A percentile compares a stretch with the other conserved stretches of the same genome.
These are phyloP conservation scores for Paramyrothecium roridum DNA, from an alignment of 2,329 filamentous ascomycete genomes.

Conservation along the genomic window DNA sequence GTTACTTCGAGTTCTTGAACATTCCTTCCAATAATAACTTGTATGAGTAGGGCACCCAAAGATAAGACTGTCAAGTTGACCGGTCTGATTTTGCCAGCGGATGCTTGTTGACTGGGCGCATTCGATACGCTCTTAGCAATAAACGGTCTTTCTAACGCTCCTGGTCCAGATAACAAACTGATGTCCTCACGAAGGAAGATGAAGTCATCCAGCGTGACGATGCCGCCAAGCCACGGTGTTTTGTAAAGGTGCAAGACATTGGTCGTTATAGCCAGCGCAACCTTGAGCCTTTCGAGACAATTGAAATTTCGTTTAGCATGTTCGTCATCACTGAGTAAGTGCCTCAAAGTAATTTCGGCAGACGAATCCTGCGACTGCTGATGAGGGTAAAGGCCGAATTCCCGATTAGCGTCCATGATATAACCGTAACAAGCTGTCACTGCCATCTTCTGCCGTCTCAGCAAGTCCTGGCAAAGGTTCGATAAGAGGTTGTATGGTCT, in stretches of 20 bases:
- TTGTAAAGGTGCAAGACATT: slow-evolving; percentile 4
- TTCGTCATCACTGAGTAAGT: neutral
- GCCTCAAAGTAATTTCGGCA: neutral
- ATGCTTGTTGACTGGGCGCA: neutral
- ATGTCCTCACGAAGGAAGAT: slow-evolving; percentile 1
- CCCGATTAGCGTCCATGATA: neutral
- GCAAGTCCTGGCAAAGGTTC: neutral
- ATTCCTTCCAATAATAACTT: slow-evolving; percentile 1
- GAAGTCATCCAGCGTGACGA: slow-evolving; percentile 5
- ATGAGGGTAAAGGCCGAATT: neutral
- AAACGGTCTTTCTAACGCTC: neutral
- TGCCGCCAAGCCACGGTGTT: slow-evolving; percentile 2
- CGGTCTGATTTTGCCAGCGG: neutral
- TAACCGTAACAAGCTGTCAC: neutral
- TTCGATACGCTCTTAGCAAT: neutral
- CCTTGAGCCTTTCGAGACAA: neutral
- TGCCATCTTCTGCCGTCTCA: neutral
- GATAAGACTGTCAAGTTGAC: slow-evolving; percentile 1
- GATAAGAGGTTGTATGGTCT: neutral
- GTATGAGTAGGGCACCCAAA: slow-evolving; percentile 1
- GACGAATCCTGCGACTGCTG: neutral
- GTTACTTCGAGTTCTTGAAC: slow-evolving; percentile 1
- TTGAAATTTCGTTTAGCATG: neutral
- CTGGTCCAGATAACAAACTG: neutral
- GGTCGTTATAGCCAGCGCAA: slow-evolving; percentile 1